Base-by-base conservation (phyloP, 495 filamentous ascomycete species). In the Pyrenula massariospora region DNA sequence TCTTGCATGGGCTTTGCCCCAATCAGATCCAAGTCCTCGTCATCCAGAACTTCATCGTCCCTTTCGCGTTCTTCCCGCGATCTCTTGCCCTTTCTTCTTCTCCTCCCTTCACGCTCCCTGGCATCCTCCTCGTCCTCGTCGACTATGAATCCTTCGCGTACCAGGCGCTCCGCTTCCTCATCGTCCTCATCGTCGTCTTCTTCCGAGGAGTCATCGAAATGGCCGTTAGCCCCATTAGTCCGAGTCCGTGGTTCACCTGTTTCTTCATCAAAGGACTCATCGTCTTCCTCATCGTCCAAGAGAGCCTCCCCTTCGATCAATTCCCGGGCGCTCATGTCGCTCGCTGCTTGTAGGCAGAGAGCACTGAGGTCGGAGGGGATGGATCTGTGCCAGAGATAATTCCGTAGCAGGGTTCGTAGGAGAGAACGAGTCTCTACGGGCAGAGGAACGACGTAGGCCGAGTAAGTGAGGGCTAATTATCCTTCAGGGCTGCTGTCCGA, bases 131-230 rank as follows among this genome's bases (percentile, higher is more conserved):
- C 89, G 59, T 94, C 88, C 59, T 94, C 91, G 62, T 95, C 91
- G 61, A 95, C 89, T 56, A 98, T 96, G 72, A 97, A 98, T 3
- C 91, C 94, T 74, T 94, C 89, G 23, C 87, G 85, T 42, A 96
- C 79, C 88, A 94, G 63, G 22, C 75, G 68, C 55, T 80, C 83
- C 60, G 88, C 85, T 61, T 91, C 86, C 62, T 89, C 88, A 61
- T 97, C 93, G 25, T 98, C 91, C 58, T 95, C 91, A 24, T 96
- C 93, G 12, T 96, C 93, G 51, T 96, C 93, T 64, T 98, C 93
- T 58, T 95, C 92, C 60, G 88, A 94, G 21, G 89, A 94, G 70
- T 96, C 91, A 63, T 91, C 81, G 57, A 75, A 72, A 58, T 76
- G 70, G 21, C 76, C 73, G 36, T 70, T 76, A 25, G 59, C 61